phyloP scores from a whole-genome alignment of 2,329 filamentous ascomycete genomes.

The Ophiostoma pallidulum region DNA sequence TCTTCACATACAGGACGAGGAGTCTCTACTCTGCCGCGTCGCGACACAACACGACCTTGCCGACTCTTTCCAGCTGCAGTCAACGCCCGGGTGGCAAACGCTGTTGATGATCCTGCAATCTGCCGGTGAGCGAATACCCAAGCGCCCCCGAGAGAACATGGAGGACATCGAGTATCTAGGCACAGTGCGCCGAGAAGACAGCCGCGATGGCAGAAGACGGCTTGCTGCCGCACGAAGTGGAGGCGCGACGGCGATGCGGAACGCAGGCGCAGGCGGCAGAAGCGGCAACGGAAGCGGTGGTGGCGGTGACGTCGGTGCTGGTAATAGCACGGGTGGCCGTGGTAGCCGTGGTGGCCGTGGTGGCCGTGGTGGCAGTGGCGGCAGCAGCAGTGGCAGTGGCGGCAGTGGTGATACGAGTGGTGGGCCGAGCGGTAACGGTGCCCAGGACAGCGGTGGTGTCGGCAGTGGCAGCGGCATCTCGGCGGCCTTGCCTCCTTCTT shows the following conservation, averaged over 20 bases:
- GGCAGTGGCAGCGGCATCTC: not conserved
- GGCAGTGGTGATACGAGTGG: too few species aligned
- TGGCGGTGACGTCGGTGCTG: not conserved
- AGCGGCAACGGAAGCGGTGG: not conserved
- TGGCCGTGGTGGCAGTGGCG: not conserved
- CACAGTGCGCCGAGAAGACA: not conserved
- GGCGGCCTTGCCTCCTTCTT: not conserved
- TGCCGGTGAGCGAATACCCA: conserved; percentile 92
- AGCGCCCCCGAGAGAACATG: conserved; percentile 42
- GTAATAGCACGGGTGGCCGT: not conserved
- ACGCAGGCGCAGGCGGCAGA: too few species aligned
- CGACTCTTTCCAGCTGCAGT: conserved; percentile 73
- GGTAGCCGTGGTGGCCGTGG: not conserved
- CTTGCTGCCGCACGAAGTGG: conserved; percentile 1
- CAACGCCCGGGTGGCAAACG: conserved; percentile 87
- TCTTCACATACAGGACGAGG: conserved; percentile 80
- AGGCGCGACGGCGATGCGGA: not conserved
- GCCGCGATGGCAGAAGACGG: not conserved
- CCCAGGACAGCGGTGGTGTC: not conserved
- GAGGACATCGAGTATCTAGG: conserved; percentile 12
- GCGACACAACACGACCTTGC: conserved; percentile 72
- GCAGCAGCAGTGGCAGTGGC: not conserved
- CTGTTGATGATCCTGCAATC: conserved; percentile 87
- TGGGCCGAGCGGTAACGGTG: not conserved
- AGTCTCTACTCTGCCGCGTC: conserved; percentile 73